These are phyloP conservation scores for Fraxinus quadrangulata DNA, from an alignment of 257 asterid species.

Conservation along the genomic window DNA sequence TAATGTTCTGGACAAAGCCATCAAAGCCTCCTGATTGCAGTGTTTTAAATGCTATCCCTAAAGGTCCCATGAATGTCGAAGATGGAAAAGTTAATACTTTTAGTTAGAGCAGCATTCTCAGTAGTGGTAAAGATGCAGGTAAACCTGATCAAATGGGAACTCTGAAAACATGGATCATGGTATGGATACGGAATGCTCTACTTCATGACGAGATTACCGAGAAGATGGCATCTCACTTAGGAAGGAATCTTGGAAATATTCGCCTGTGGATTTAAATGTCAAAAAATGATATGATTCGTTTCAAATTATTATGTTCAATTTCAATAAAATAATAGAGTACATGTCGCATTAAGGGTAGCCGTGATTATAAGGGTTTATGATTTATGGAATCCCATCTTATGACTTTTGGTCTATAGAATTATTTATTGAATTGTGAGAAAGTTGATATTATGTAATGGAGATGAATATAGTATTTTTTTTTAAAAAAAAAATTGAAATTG, in stretches of 20 bases:
- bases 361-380: too few relatives aligned
- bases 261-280: slow-evolving; percentile 73
- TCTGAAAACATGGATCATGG: slow-evolving; percentile 34
- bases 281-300: slow-evolving; percentile 4
- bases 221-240: slow-evolving; percentile 40
- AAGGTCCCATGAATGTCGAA: slow-evolving; percentile 30
- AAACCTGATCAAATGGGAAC: slow-evolving; percentile 36
- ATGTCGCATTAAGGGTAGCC: too few relatives aligned
- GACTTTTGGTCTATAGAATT: too few relatives aligned
- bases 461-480: too few relatives aligned
- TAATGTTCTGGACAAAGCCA: slow-evolving; percentile 92
- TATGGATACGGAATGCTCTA: slow-evolving; percentile 31
- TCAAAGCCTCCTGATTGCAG: slow-evolving; percentile 89
- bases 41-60: slow-evolving; percentile 35
- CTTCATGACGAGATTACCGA: slow-evolving; percentile 35
- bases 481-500: too few relatives aligned
- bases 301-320: too few relatives aligned
- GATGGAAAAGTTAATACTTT: slow-evolving; percentile 34
- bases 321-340: too few relatives aligned
- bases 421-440: too few relatives aligned
- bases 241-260: slow-evolving; percentile 62
- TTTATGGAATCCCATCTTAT: too few relatives aligned
- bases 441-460: too few relatives aligned
- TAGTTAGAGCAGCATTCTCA: slow-evolving; percentile 21
- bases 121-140: slow-evolving; percentile 33